Base-by-base conservation (phyloP, 345 rosid genomes). In the Geranium rotundifolium region DNA sequence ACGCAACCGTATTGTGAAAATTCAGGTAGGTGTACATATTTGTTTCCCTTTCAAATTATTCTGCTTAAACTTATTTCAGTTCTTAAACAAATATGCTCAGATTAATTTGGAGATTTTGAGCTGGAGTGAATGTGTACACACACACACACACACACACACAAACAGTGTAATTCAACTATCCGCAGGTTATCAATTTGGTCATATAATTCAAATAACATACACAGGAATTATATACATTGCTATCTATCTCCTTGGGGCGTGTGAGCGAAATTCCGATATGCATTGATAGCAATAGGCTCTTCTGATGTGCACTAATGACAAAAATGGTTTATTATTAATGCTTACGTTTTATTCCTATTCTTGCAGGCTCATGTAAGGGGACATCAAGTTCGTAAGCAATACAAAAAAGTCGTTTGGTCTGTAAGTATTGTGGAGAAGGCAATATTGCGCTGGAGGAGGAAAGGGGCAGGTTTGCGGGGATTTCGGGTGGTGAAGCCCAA, bases 311-410 rank as follows among this genome's bases (percentile, higher is more conserved):
- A 37, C 0, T 37, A 37, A 37, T 37, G 12, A 37, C 0, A 37
- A 37, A 37, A 37, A 37, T 5, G 46, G 46, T 37, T 37, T 37
- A 37, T 37, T 37, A 10, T 37, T 10, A 37, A 37, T 37, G 46
- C 34, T 27, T 13, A 69, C 6, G 49, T 34, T 55, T 58, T 29
- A 50, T n/a, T 4, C 57, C 16, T 34, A 30, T 49, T 63, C 46
- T 65, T 72, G 19, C 71, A 86, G 92, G 89, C 92, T 65, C 84
- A 71, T 73, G 82, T 86, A 49, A 86, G 89, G 63, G 92, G 89
- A 62, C 85, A 74, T 65, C 87, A 79, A 67, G 84, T 77, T 39
- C 80, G 87, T 17, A 84, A 73, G 70, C 83, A 83, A 41, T 83
- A 86, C 67, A 80, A 71, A 61, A 86, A 73, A 67, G 72, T 86